These are phyloP conservation scores for Saposhnikovia divaricata DNA, from an alignment of 129 eudicot genomes.

Conservation along the genomic window DNA sequence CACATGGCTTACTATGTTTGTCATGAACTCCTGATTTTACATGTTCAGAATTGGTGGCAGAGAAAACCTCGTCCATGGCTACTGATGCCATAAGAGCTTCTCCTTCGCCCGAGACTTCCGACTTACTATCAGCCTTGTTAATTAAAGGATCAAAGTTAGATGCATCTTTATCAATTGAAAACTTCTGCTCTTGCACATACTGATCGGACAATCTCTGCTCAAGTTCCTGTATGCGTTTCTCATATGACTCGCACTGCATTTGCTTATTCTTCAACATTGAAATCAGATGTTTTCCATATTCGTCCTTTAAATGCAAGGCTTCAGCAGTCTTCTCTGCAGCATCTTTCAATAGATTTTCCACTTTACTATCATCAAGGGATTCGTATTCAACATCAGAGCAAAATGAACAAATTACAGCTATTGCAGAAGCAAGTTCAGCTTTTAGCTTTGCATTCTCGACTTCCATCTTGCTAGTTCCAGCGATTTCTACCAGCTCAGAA, in stretches of 20 bases:
- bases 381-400: slow-evolving; percentile 51
- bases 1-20: slow-evolving; percentile 34
- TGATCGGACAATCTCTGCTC: slow-evolving; percentile 67
- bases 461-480: slow-evolving; percentile 81
- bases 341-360: slow-evolving; percentile 45
- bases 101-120: slow-evolving; percentile 53
- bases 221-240: slow-evolving; percentile 76
- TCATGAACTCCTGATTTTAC: slow-evolving; percentile 33
- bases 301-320: slow-evolving; percentile 76
- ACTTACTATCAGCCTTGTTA: slow-evolving; percentile 47
- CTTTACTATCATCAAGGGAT: slow-evolving; percentile 55
- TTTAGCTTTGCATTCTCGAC: slow-evolving; percentile 85
- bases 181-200: slow-evolving; percentile 32
- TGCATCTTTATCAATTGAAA: slow-evolving; percentile 32
- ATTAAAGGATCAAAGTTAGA: slow-evolving; percentile 23
- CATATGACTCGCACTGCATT: slow-evolving; percentile 65
- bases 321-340: slow-evolving; percentile 75
- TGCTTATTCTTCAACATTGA: slow-evolving; percentile 50
- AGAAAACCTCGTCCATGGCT: slow-evolving; percentile 72
- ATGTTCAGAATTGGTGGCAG: slow-evolving; percentile 37
- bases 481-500: slow-evolving; percentile 71
- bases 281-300: slow-evolving; percentile 54
- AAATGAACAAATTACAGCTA: slow-evolving; percentile 55
- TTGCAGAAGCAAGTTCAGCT: slow-evolving; percentile 88
- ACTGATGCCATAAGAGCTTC: slow-evolving; percentile 35